Evolutionary conservation across 805 yeast species (phyloP).

Genomic region (Tetrapisispora namnaoensis): DNA sequence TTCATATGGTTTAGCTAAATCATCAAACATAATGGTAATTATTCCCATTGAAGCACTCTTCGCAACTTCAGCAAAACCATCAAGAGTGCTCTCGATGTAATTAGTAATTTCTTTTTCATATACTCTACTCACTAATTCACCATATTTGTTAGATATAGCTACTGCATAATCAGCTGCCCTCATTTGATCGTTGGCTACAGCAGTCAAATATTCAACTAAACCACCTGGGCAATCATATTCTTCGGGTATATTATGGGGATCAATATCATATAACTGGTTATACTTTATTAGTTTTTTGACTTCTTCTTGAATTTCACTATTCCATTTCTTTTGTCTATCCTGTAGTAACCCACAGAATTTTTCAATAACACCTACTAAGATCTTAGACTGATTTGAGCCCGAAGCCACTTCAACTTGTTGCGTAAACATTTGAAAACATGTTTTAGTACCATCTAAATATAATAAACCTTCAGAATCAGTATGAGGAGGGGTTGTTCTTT

Average conservation of each 20-base stretch:
- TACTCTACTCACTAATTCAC: conserved; percentile 53
- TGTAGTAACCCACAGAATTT: conserved; percentile 55
- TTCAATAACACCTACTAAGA: conserved; percentile 67
- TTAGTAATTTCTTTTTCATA: conserved; percentile 51
- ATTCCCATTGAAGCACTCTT: conserved; percentile 49
- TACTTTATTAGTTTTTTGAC: conserved; percentile 32
- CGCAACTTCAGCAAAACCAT: conserved; percentile 70
- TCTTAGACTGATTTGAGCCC: conserved; percentile 71
- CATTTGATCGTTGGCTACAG: conserved; percentile 77
- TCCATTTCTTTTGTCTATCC: conserved; percentile 57
- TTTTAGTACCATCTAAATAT: conserved; percentile 68
- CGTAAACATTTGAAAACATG: conserved; percentile 72
- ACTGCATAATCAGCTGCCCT: conserved; percentile 61
- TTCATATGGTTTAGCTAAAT: conserved; percentile 51
- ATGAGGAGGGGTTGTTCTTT: conserved; percentile 67
- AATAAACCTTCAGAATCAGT: conserved; percentile 51
- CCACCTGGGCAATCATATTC: conserved; percentile 55
- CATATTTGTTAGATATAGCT: conserved; percentile 55
- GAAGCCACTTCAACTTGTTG: conserved; percentile 87
- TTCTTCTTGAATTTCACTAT: conserved; percentile 43
- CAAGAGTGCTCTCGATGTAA: conserved; percentile 54
- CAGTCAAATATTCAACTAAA: conserved; percentile 67
- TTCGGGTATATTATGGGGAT: conserved; percentile 30
- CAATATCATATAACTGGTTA: conserved; percentile 25
- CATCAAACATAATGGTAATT: conserved; percentile 58